Conservation (phyloP, 2,329 filamentous ascomycete species). For the Botryosphaeria dothidea region DNA sequence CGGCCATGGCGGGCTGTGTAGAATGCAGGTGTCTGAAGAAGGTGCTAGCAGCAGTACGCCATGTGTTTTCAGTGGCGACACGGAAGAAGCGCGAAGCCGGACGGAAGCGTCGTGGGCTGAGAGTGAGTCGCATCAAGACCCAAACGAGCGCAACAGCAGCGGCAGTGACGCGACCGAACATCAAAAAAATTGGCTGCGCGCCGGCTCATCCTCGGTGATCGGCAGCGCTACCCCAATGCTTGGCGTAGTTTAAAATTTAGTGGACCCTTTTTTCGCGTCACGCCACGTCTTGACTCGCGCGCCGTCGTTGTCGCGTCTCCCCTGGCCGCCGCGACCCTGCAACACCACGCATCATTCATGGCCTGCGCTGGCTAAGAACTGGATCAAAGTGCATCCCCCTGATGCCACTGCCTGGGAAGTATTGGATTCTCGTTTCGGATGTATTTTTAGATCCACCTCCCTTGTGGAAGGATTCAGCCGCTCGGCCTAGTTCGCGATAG, state of each 20-base stretch:
- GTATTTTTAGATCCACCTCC: constrained; percentile 9
- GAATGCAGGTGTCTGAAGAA: neutral
- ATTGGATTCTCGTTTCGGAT: neutral
- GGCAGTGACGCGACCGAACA: neutral
- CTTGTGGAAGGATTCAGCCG: constrained; percentile 20
- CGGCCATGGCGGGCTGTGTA: neutral
- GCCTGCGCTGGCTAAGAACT: neutral
- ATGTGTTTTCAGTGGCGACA: neutral
- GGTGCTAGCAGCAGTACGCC: neutral
- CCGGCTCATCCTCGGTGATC: neutral
- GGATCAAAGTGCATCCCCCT: neutral
- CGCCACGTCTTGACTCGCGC: neutral
- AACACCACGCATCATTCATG: neutral
- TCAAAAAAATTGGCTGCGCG: constrained; percentile 2
- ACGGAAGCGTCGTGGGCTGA: neutral
- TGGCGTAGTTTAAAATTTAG: neutral
- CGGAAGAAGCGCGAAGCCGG: neutral
- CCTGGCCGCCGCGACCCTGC: neutral
- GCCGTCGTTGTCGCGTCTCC: neutral
- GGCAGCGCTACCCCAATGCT: neutral
- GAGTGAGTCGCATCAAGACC: neutral
- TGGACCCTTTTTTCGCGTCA: neutral
- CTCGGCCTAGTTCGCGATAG: constrained; percentile 20
- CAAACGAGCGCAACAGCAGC: neutral
- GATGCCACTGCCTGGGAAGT: neutral